A percentile compares a stretch with the other conserved stretches of the same genome.
Conservation (phyloP, 1,139 yeast species). For the Suhomyces wounanorum region DNA sequence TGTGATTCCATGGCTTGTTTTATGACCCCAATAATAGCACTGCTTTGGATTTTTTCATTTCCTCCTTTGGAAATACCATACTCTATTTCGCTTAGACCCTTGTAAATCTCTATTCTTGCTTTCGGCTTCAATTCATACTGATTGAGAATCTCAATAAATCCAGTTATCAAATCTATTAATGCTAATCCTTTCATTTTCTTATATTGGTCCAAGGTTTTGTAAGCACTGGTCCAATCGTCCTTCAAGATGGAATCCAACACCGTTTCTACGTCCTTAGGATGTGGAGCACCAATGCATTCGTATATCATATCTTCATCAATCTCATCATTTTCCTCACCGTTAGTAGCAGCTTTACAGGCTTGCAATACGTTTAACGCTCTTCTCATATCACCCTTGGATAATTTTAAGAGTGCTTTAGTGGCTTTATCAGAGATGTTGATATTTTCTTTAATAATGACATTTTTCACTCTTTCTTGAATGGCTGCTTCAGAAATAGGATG, state of each 20-base stretch:
- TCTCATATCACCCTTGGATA: constrained; percentile 95
- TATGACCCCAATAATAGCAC: constrained; percentile 87
- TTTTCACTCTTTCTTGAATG: constrained; percentile 62
- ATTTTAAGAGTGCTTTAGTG: constrained; percentile 59
- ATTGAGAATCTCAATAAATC: constrained; percentile 70
- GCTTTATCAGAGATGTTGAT: constrained; percentile 64
- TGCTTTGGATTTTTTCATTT: constrained; percentile 82
- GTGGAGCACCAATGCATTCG: constrained; percentile 95
- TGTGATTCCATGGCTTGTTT: constrained; percentile 37
- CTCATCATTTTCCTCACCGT: constrained; percentile 42
- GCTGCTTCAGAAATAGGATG: constrained; percentile 75
- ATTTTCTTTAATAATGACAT: constrained; percentile 69
- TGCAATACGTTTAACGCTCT: constrained; percentile 91
- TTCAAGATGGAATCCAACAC: constrained; percentile 75
- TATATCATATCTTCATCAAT: constrained; percentile 77
- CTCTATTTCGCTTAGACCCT: constrained; percentile 82
- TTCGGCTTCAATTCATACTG: constrained; percentile 61
- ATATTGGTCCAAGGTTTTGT: constrained; percentile 60
- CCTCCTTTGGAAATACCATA: constrained; percentile 93
- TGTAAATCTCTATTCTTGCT: constrained; percentile 63
- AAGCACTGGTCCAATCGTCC: constrained; percentile 87
- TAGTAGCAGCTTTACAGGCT: constrained; percentile 83
- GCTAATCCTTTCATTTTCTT: constrained; percentile 83
- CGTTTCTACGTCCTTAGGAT: constrained; percentile 78
- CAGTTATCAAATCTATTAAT: constrained; percentile 77